These are phyloP conservation scores for Penicillium silybi DNA, from an alignment of 495 filamentous ascomycete genomes.

Conservation along the genomic window DNA sequence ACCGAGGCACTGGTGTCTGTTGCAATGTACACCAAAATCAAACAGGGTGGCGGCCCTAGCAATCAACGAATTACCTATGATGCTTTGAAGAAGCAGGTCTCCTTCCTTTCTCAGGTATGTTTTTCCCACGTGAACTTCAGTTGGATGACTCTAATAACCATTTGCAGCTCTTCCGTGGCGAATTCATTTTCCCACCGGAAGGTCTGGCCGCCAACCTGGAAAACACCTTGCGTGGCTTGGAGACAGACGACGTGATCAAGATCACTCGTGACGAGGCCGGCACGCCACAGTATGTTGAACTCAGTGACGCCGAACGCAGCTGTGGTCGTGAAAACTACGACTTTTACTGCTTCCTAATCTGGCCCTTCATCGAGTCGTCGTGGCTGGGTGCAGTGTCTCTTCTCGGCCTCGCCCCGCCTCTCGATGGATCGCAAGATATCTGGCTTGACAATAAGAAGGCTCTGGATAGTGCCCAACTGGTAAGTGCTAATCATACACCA, in stretches of 20 bases:
- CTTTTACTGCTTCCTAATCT: slow-evolving; percentile 97
- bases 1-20: slow-evolving; percentile 84
- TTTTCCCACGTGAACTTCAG: not conserved
- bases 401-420: slow-evolving; percentile 76
- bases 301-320: slow-evolving; percentile 70
- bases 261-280: slow-evolving; percentile 55
- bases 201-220: slow-evolving; percentile 76
- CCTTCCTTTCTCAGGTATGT: slow-evolving; percentile 73
- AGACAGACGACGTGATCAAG: slow-evolving; percentile 74
- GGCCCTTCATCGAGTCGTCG: slow-evolving; percentile 91
- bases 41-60: slow-evolving; percentile 77
- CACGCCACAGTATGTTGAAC: slow-evolving; percentile 59
- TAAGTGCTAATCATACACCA: slow-evolving; percentile 33
- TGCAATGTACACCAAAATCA: slow-evolving; percentile 84
- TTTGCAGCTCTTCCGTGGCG: slow-evolving; percentile 77
- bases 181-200: slow-evolving; percentile 93
- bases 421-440: slow-evolving; percentile 52
- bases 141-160: slow-evolving; percentile 17
- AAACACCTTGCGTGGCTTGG: slow-evolving; percentile 69
- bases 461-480: slow-evolving; percentile 79
- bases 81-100: slow-evolving; percentile 68
- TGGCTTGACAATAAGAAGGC: slow-evolving; percentile 77
- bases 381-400: slow-evolving; percentile 89
- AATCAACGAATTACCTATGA: slow-evolving; percentile 74
- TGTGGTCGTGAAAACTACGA: slow-evolving; percentile 90